Percentiles rank a stretch among this genome's conserved stretches.
phyloP scores from a whole-genome alignment of 1,284 basidiomycete genomes.

The Ustilago esculenta region DNA sequence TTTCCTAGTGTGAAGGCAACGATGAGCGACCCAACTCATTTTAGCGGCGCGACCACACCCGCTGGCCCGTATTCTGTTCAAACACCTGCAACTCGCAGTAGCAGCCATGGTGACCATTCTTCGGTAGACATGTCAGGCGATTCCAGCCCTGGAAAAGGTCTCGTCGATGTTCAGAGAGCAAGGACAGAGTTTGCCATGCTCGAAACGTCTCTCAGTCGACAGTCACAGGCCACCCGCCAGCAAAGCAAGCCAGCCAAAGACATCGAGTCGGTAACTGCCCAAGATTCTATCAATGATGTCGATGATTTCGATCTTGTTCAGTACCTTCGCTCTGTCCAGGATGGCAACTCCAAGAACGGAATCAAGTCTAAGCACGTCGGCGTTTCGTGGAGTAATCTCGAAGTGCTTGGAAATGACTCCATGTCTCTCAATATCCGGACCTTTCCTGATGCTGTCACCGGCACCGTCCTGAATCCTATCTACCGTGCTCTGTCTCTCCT shows the following conservation, averaged over 20 bases:
- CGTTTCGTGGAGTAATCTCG: slow-evolving; percentile 52
- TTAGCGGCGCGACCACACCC: slow-evolving; percentile 19
- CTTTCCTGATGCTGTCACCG: slow-evolving; percentile 66
- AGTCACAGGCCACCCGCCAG: slow-evolving; percentile 18
- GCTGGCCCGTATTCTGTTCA: slow-evolving; percentile 5
- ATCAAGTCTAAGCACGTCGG: slow-evolving; percentile 53
- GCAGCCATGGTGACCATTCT: slow-evolving; percentile 3
- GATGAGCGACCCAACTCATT: slow-evolving; percentile 17
- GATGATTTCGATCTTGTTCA: slow-evolving; percentile 77
- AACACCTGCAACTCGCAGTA: not conserved
- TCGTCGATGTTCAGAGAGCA: slow-evolving; percentile 26
- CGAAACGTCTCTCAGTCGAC: slow-evolving; percentile 29
- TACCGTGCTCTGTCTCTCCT: too few species aligned
- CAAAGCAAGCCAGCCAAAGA: slow-evolving; percentile 9
- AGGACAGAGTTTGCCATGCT: slow-evolving; percentile 28
- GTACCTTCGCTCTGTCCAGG: slow-evolving; percentile 75
- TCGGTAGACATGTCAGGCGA: slow-evolving; percentile 17
- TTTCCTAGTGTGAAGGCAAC: too few species aligned
- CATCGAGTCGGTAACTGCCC: slow-evolving; percentile 27
- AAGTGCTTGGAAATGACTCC: slow-evolving; percentile 46
- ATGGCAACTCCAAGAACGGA: slow-evolving; percentile 71
- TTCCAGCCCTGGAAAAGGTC: not conserved
- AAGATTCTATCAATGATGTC: slow-evolving; percentile 46
- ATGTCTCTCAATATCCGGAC: slow-evolving; percentile 55
- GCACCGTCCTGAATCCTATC: slow-evolving; percentile 59